phyloP scores from a whole-genome alignment of 2,329 filamentous ascomycete genomes.

The Elsinoe australis region DNA sequence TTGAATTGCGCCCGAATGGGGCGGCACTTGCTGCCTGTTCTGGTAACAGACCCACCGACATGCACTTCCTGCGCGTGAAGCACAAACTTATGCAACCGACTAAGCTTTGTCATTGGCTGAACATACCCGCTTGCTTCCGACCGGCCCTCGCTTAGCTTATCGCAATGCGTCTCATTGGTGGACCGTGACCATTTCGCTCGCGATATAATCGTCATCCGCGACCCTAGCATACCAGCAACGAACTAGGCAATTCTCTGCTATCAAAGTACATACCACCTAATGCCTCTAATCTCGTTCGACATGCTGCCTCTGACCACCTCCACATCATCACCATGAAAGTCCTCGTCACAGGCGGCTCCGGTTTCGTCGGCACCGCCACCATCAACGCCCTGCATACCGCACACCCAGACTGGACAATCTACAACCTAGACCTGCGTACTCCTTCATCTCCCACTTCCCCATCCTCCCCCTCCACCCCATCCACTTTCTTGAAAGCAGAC shows the following conservation, averaged over 20 bases:
- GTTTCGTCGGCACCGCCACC: slow-evolving; percentile 40
- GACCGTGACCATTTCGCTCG: too few species aligned
- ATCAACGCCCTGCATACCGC: slow-evolving; percentile 33
- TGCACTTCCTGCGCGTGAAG: too few species aligned
- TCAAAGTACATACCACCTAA: too few species aligned
- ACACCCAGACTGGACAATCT: slow-evolving; percentile 34
- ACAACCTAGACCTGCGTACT: slow-evolving; percentile 35
- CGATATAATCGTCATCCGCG: too few species aligned
- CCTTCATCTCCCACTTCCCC: slow-evolving; percentile 28
- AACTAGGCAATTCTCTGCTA: too few species aligned
- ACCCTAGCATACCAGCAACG: too few species aligned
- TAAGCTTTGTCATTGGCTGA: neutral
- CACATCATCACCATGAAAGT: slow-evolving; percentile 24
- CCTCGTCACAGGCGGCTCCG: slow-evolving; percentile 42
- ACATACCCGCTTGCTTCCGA: too few species aligned
- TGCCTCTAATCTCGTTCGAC: neutral
- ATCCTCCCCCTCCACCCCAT: slow-evolving; percentile 19
- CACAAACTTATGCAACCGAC: neutral
- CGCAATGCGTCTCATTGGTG: neutral
- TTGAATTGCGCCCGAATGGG: too few species aligned
- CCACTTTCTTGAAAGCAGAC: slow-evolving; percentile 34
- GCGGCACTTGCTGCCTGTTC: too few species aligned
- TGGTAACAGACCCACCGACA: too few species aligned
- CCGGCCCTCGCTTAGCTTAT: neutral
- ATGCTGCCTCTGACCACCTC: neutral